Conservation (phyloP, 1,139 yeast genomes). For the Yamadazyma conglobata region DNA sequence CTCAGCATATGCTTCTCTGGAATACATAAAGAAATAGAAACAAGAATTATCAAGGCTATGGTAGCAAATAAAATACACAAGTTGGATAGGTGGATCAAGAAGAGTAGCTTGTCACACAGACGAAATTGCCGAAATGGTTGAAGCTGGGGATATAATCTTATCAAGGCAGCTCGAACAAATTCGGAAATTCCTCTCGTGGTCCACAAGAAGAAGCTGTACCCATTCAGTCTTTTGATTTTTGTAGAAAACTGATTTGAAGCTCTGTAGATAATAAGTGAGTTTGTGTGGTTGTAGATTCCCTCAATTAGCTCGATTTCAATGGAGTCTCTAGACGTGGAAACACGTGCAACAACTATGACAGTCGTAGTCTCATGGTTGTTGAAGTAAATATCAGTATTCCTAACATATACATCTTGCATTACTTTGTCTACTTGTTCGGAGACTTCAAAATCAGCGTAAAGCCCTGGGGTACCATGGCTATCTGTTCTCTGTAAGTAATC, state of each 20-base stretch:
- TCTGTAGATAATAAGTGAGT: slow-evolving; percentile 1
- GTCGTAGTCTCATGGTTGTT: slow-evolving; percentile 15
- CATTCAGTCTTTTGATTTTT: too few relatives aligned
- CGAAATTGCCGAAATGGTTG: neutral
- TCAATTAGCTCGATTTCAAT: slow-evolving; percentile 17
- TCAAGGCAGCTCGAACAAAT: neutral
- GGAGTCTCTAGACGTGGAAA: slow-evolving; percentile 11
- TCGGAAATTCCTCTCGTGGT: too few relatives aligned
- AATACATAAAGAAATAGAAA: neutral
- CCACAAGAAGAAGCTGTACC: too few relatives aligned
- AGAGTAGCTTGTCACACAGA: slow-evolving; percentile 1
- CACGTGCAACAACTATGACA: slow-evolving; percentile 18
- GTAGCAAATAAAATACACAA: slow-evolving; percentile 1
- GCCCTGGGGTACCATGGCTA: neutral
- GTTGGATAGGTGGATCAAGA: slow-evolving; percentile 3
- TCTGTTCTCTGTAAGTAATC: slow-evolving; percentile 1
- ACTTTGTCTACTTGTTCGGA: slow-evolving; percentile 1
- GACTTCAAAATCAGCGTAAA: too few relatives aligned
- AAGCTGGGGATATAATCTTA: neutral
- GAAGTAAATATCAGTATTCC: slow-evolving; percentile 21
- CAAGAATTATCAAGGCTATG: neutral
- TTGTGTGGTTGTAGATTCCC: slow-evolving; percentile 15
- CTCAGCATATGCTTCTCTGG: too few relatives aligned
- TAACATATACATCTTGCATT: slow-evolving; percentile 20
- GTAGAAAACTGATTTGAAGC: too few relatives aligned